A percentile compares a stretch with the other conserved stretches of the same genome.
Evolutionary conservation across 2,329 filamentous ascomycete genomes (phyloP).

Genomic region (Fusarium foetens): DNA sequence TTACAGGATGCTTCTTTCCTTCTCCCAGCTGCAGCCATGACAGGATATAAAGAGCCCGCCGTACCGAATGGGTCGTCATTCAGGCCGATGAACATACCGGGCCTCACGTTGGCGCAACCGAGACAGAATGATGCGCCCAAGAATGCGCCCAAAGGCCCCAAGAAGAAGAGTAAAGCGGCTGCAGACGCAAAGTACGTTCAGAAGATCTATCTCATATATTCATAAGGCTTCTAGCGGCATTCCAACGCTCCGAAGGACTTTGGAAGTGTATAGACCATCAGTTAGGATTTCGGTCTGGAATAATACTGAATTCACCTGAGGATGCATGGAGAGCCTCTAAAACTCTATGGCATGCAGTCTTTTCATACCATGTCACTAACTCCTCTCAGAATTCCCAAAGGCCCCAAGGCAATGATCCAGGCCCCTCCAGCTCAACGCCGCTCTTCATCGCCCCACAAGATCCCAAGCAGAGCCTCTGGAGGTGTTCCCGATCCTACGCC

Average conservation of each 20-base stretch:
- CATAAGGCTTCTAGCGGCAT: not conserved
- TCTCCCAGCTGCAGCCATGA: conserved; percentile 15
- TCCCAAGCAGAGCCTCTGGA: conserved; percentile 57
- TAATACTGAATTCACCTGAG: too few relatives aligned
- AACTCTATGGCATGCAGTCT: not conserved
- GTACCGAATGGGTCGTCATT: not conserved
- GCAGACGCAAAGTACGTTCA: conserved; percentile 1
- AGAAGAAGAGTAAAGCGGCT: not conserved
- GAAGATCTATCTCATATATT: not conserved
- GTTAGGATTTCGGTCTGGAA: too few relatives aligned
- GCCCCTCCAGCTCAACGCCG: not conserved
- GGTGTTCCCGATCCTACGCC: conserved; percentile 69
- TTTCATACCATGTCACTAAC: not conserved
- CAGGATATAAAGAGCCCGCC: conserved; percentile 2
- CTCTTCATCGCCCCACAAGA: conserved; percentile 9
- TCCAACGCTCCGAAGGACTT: not conserved
- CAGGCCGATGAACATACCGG: conserved; percentile 23
- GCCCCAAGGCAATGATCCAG: conserved; percentile 3
- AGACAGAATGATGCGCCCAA: not conserved
- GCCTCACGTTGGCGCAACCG: conserved; percentile 28
- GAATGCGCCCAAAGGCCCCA: conserved; percentile 2
- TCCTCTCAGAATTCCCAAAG: conserved; percentile 6
- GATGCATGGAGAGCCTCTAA: not conserved
- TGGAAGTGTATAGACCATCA: too few relatives aligned
- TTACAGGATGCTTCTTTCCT: conserved; percentile 24